phyloP scores from a whole-genome alignment of 257 asterid genomes.

The Solanum commersonii region DNA sequence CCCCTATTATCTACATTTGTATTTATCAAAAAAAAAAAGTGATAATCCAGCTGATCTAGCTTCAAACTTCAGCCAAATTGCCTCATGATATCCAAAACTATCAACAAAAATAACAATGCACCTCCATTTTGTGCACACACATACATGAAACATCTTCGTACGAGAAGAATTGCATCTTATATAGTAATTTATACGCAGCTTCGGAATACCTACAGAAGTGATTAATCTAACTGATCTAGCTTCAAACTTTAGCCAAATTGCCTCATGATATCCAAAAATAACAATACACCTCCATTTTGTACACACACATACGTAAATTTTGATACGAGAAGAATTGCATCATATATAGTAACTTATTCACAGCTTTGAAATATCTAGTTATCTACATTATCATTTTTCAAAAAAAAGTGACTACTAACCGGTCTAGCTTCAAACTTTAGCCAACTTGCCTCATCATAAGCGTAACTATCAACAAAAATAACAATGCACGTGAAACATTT shows the following conservation, averaged over 20 bases:
- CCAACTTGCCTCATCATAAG: no score
- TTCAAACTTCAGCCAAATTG: neutral
- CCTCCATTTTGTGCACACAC: neutral
- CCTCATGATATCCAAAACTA: neutral
- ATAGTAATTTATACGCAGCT: neutral
- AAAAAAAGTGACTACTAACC: no score
- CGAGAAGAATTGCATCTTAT: neutral
- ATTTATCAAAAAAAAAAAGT: neutral
- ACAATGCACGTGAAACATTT: no score
- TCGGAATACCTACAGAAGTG: neutral
- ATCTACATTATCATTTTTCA: no score
- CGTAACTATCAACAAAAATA: no score
- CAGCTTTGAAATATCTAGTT: no score
- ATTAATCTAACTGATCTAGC: neutral
- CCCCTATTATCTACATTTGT: neutral
- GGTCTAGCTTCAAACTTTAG: no score
- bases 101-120: neutral
- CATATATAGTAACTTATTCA: neutral
- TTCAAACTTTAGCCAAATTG: neutral
- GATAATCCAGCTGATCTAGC: neutral
- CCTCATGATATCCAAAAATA: neutral
- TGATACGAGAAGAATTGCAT: neutral
- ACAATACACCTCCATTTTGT: neutral
- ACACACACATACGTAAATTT: neutral
- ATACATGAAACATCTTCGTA: neutral